Conservation (phyloP, 306 rosid genomes). For the Trichosanthes truncata region DNA sequence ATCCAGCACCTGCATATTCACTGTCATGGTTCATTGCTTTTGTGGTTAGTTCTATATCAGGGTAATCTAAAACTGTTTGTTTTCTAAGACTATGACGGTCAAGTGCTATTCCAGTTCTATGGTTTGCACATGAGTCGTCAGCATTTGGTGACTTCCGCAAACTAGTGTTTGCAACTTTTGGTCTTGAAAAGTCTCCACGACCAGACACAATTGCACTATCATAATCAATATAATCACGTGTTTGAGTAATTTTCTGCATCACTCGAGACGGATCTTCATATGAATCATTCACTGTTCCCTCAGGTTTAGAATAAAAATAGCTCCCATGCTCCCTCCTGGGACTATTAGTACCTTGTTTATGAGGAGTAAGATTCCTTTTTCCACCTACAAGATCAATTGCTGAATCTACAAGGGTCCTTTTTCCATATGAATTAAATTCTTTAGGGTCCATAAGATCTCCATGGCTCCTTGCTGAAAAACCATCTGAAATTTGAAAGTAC, state of each 20-base stretch:
- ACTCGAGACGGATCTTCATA: slow-evolving; percentile 41
- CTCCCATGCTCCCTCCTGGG: slow-evolving; percentile 38
- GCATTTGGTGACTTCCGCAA: slow-evolving; percentile 32
- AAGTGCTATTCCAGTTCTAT: slow-evolving; percentile 26
- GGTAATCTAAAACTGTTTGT: slow-evolving; percentile 34
- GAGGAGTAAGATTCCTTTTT: slow-evolving; percentile 30
- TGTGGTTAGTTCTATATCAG: slow-evolving; percentile 41
- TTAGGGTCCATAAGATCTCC: slow-evolving; percentile 31
- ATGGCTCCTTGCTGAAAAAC: slow-evolving; percentile 29
- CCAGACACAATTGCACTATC: slow-evolving; percentile 34
- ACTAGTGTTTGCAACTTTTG: slow-evolving; percentile 26
- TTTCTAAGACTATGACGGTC: slow-evolving; percentile 29
- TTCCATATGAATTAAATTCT: slow-evolving; percentile 38
- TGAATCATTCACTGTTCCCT: slow-evolving; percentile 34
- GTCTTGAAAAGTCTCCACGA: slow-evolving; percentile 37
- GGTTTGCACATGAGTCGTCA: slow-evolving; percentile 32
- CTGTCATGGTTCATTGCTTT: slow-evolving; percentile 33
- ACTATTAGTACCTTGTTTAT: slow-evolving; percentile 35
- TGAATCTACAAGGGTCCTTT: slow-evolving; percentile 33
- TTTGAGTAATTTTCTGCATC: slow-evolving; percentile 38
- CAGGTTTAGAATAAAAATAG: slow-evolving; percentile 33
- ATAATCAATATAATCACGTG: slow-evolving; percentile 38
- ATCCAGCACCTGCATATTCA: slow-evolving; percentile 33
- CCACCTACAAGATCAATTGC: slow-evolving; percentile 35
- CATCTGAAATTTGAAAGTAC: slow-evolving; percentile 34